Conservation (phyloP, 768 basidiomycete species). For the Mycena maculata region DNA sequence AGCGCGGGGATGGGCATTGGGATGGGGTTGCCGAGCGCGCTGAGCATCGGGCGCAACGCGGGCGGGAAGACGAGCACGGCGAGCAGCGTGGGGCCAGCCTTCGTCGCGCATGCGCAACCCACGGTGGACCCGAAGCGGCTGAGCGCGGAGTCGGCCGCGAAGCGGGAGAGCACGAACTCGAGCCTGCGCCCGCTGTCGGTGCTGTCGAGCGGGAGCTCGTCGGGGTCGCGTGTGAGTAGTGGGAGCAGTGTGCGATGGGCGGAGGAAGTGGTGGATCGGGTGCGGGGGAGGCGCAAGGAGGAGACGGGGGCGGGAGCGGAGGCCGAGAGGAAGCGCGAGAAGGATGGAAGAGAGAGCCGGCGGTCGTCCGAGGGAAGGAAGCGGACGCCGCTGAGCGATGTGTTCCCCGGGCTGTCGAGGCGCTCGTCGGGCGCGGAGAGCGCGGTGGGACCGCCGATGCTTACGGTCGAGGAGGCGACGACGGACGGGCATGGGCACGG, state of each 20-base stretch:
- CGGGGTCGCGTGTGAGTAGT: slow-evolving; percentile 59
- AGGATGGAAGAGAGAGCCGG: slow-evolving; percentile 41
- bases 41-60: slow-evolving; percentile 28
- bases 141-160: slow-evolving; percentile 39
- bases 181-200: slow-evolving; percentile 45
- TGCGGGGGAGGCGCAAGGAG: slow-evolving; percentile 38
- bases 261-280: slow-evolving; percentile 49
- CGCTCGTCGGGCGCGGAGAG: slow-evolving; percentile 31
- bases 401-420: slow-evolving; percentile 64
- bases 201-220: slow-evolving; percentile 54
- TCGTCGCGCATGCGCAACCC: slow-evolving; percentile 9
- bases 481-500: slow-evolving; percentile 58
- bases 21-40: slow-evolving; percentile 31
- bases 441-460: slow-evolving; percentile 32
- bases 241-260: slow-evolving; percentile 52
- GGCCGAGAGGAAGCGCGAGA: slow-evolving; percentile 53
- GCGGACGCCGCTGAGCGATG: slow-evolving; percentile 64
- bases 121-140: slow-evolving; percentile 45
- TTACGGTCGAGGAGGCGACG: slow-evolving; percentile 66
- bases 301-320: slow-evolving; percentile 40
- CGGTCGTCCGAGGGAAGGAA: slow-evolving; percentile 62
- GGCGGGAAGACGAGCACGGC: slow-evolving; percentile 39
- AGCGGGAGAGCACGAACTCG: slow-evolving; percentile 38
- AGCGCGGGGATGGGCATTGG: slow-evolving; percentile 19
- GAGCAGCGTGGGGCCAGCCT: slow-evolving; percentile 50